Evolutionary conservation across 1,284 basidiomycete species (phyloP), one percentile per base, ranked within the genome.

Genomic region (Malassezia nana): DNA sequence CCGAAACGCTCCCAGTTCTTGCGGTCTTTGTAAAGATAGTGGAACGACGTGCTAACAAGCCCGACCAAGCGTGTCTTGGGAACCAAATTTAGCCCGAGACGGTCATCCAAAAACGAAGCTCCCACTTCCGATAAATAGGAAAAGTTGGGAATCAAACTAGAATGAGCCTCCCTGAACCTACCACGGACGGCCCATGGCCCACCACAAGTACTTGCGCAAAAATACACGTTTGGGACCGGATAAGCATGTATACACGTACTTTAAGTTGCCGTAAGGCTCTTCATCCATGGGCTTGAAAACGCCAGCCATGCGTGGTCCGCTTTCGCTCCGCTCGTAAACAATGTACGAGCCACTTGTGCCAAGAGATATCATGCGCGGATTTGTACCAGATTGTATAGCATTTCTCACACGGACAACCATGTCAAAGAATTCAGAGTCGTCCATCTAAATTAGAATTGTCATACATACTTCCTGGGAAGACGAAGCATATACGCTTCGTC

Each of bases 61-160:
- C 84, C 84, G 24, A 87, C 86, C 1, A 92, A 78, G 65, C 87
- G 82, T 1, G 89, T 92, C 24, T 82, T 81, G 32, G 89, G 89
- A 3, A 94, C 89, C 55, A 94, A 86, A 64, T 85, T 75, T 6
- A 89, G 76, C 29, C 80, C 77, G 29, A 94, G 78, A 12, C 86
- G 81, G 47, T 81, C 78, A 65, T 91, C 89, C 8, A 94, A 77
- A 38, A 89, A 75, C 4, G 87, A 90, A 15, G 89, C 89, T 3
- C 89, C 89, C 2, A 87, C 87, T 77, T 86, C 83, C 2, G 82
- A 83, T 7, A 71, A 52, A 25, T 67, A 67, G 3, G 70, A 72
- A 29, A 74, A 74, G 46, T 67, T 70, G 24, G 71, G 69, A 9
- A 74, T 65, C 5, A 74, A 59, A 18, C 70, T 57, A 63, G 63